Percentiles rank a stretch among this genome's conserved stretches.
phyloP scores from a whole-genome alignment of 164 flowering plant species.

The Pachysandra terminalis region DNA sequence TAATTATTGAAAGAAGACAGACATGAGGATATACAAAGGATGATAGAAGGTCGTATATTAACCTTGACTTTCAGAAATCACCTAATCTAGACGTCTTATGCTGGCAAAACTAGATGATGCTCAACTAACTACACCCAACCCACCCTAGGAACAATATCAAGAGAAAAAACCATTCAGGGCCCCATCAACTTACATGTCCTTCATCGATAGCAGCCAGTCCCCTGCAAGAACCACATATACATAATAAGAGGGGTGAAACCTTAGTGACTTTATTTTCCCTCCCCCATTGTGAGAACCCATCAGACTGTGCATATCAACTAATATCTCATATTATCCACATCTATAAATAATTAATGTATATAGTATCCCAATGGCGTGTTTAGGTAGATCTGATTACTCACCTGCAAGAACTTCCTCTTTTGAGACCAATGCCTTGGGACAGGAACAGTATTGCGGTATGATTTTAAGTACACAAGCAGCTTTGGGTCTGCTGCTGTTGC shows the following conservation, averaged over 20 bases:
- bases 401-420: constrained; percentile 96
- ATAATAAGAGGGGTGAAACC: constrained; percentile 82
- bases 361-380: constrained; percentile 13
- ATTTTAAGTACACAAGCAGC: constrained; percentile 84
- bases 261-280: constrained; percentile 52
- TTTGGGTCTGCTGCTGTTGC: constrained; percentile 98
- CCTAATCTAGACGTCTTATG: constrained; percentile 8
- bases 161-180: constrained; percentile 48
- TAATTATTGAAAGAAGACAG: no score
- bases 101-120: constrained; percentile 8
- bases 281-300: constrained; percentile 44
- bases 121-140: constrained; percentile 40
- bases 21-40: no score
- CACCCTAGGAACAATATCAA: constrained; percentile 41
- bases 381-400: constrained; percentile 36
- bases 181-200: constrained; percentile 64
- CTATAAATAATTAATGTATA: constrained; percentile 36
- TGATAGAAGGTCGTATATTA: no score
- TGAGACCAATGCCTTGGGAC: constrained; percentile 99
- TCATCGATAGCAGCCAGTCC: constrained; percentile 74
- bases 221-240: constrained; percentile 99
- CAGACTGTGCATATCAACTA: constrained; percentile 19
- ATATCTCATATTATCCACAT: no score
- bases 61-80: no score
- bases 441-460: constrained; percentile 93